Evolutionary conservation across 345 rosid species (phyloP).

Genomic region (Eucalyptus shirleyi): DNA sequence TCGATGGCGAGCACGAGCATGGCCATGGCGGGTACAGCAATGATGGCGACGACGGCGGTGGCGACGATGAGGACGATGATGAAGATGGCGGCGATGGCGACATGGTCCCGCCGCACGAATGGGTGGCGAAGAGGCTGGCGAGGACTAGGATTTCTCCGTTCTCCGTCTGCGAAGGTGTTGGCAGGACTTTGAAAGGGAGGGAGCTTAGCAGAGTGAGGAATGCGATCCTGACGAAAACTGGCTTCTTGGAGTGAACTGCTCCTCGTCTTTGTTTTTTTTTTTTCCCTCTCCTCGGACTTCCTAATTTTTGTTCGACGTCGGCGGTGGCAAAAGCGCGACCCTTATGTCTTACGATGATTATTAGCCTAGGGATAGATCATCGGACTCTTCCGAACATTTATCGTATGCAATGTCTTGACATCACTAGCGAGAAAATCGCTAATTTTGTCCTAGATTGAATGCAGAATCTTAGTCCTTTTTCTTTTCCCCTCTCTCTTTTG

Average conservation of each 20-base stretch:
- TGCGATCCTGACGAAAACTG: slow-evolving; percentile 79
- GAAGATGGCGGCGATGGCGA: slow-evolving; percentile 19
- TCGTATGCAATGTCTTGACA: neutral
- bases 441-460: neutral
- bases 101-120: slow-evolving; percentile 91
- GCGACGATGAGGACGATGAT: neutral
- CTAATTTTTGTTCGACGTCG: neutral
- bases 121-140: slow-evolving; percentile 78
- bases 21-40: neutral
- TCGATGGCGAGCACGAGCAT: neutral
- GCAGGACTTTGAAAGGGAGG: slow-evolving; percentile 96
- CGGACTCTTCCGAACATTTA: neutral
- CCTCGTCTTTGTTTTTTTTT: neutral
- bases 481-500: neutral
- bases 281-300: neutral
- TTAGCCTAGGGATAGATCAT: neutral
- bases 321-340: neutral
- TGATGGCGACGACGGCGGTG: neutral
- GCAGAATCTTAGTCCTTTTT: neutral
- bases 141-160: slow-evolving; percentile 76
- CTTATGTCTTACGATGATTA: neutral
- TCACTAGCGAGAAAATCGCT: neutral
- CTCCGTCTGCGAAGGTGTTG: slow-evolving; percentile 86
- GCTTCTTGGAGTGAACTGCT: slow-evolving; percentile 56
- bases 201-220: slow-evolving; percentile 93